These are phyloP conservation scores for Kwoniella dendrophila DNA, from an alignment of 768 basidiomycete genomes.

Conservation along the genomic window DNA sequence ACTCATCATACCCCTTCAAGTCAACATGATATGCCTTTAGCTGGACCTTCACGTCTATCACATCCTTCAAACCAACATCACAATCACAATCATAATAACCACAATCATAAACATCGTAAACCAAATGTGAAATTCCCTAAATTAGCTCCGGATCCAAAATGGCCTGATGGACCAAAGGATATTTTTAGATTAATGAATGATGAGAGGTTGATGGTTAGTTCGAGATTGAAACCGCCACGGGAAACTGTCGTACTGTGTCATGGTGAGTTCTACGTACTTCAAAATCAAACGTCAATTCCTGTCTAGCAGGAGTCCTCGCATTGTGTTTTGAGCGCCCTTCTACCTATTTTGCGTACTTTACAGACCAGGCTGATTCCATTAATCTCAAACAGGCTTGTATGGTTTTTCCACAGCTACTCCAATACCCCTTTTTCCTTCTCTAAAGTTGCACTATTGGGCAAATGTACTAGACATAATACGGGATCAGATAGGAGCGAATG, in stretches of 20 bases:
- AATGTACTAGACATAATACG: constrained; percentile 79
- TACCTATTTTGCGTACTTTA: no score
- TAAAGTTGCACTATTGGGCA: constrained; percentile 92
- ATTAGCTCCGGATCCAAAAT: constrained; percentile 34
- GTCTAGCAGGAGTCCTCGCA: no score
- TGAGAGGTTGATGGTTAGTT: constrained; percentile 72
- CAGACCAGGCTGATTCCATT: not conserved
- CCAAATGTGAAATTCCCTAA: constrained; percentile 13
- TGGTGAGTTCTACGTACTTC: constrained; percentile 65
- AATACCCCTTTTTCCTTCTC: constrained; percentile 69
- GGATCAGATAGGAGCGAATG: constrained; percentile 81
- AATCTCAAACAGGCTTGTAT: constrained; percentile 70
- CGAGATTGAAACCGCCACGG: constrained; percentile 68
- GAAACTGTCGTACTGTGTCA: constrained; percentile 95
- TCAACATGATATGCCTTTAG: constrained; percentile 8
- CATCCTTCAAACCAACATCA: constrained; percentile 9
- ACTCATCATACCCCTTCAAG: not conserved
- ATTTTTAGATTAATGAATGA: constrained; percentile 65
- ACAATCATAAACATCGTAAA: constrained; percentile 5
- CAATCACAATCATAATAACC: not conserved
- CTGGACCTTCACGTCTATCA: constrained; percentile 17
- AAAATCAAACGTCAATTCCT: no score
- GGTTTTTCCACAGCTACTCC: constrained; percentile 92
- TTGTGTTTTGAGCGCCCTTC: no score
- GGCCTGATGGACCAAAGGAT: constrained; percentile 37